phyloP scores from a whole-genome alignment of 2,329 filamentous ascomycete species.

The Fusarium sp. region DNA sequence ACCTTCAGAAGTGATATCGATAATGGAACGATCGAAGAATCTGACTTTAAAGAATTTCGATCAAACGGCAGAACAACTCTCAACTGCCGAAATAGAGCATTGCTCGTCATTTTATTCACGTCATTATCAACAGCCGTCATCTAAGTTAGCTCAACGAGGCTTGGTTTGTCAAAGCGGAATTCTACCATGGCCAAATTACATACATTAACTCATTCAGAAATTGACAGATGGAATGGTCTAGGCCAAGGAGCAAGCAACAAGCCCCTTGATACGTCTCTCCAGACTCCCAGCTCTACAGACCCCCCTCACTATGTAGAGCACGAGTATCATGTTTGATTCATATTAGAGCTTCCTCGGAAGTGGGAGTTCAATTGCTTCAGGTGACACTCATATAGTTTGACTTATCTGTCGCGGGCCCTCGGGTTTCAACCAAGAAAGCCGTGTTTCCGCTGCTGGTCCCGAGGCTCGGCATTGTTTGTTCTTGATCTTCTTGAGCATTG shows the following conservation, averaged over 20 bases:
- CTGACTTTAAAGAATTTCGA: neutral
- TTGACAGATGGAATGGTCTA: constrained; percentile 4
- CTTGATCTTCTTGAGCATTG: neutral
- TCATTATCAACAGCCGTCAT: neutral
- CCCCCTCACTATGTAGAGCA: neutral
- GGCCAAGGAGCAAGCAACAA: neutral
- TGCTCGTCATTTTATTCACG: neutral
- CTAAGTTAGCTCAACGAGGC: constrained; percentile 1
- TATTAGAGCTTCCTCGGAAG: neutral
- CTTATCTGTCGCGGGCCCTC: neutral
- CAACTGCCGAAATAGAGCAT: neutral
- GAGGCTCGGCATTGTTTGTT: neutral
- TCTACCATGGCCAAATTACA: neutral
- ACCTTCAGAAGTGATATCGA: neutral
- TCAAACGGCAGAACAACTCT: neutral
- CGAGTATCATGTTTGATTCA: neutral
- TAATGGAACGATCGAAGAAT: neutral
- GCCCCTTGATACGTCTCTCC: neutral
- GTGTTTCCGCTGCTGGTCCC: neutral
- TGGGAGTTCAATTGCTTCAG: neutral
- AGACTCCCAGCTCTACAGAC: neutral
- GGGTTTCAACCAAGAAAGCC: neutral
- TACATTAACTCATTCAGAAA: neutral
- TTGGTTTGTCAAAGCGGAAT: neutral
- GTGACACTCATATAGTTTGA: neutral